These are phyloP conservation scores for Dunaliella primolecta DNA, from an alignment of 139 green algal genomes.

Conservation along the genomic window DNA sequence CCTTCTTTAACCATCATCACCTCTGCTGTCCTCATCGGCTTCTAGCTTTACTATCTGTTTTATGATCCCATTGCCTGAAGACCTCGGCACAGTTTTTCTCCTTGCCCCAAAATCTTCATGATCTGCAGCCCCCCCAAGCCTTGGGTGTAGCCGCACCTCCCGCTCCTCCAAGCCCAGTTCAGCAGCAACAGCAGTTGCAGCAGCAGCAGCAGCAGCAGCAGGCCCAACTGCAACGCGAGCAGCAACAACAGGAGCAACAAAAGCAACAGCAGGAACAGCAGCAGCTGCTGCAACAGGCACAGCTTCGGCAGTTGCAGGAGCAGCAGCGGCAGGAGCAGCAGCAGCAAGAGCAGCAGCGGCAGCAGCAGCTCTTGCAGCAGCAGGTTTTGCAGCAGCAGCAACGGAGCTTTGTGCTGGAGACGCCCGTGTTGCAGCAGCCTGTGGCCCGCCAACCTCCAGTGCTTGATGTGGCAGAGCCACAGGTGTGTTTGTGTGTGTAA, in stretches of 20 bases:
- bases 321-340: background rate
- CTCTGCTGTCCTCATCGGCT: too few species aligned
- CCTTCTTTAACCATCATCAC: too few species aligned
- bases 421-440: conserved; percentile 11
- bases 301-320: conserved; percentile 1
- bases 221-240: background rate
- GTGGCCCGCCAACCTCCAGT: background rate
- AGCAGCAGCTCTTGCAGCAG: background rate
- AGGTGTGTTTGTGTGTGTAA: background rate
- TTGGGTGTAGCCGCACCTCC: background rate
- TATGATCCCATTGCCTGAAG: too few species aligned
- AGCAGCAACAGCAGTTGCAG: background rate
- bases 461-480: conserved; percentile 21
- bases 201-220: background rate
- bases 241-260: background rate
- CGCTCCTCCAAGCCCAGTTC: background rate
- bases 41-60: too few species aligned
- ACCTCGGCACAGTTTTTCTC: too few species aligned
- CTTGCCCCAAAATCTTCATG: too few species aligned
- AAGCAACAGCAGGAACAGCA: conserved; percentile 6
- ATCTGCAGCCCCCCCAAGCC: background rate
- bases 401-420: background rate
- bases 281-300: conserved; percentile 12
- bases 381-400: conserved; percentile 15
- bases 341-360: background rate